phyloP scores from a whole-genome alignment of 1,284 basidiomycete species.

The Grifola frondosa region DNA sequence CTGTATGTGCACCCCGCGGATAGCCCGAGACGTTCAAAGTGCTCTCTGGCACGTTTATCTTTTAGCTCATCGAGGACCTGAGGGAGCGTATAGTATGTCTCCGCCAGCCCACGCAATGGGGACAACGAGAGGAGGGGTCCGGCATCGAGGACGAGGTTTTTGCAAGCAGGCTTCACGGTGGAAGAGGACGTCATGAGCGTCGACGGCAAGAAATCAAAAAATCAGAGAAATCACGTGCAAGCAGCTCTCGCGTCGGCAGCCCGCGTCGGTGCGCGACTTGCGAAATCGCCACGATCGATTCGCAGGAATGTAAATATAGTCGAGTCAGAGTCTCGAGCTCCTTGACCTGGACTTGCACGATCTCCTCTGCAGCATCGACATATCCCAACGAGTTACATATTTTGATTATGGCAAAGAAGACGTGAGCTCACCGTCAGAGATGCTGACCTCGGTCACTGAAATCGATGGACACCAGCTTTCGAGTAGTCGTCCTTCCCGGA shows the following conservation, averaged over 20 bases:
- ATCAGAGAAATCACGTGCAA: constrained; percentile 15
- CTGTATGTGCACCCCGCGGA: constrained; percentile 76
- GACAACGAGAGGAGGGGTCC: constrained; percentile 87
- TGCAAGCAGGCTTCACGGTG: constrained; percentile 49
- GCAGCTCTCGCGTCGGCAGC: too few species aligned
- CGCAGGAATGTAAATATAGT: not conserved
- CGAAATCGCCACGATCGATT: too few species aligned
- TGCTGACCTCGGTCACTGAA: constrained; percentile 2
- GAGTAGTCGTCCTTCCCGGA: constrained; percentile 87
- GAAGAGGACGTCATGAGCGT: constrained; percentile 26
- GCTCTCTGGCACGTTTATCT: constrained; percentile 82
- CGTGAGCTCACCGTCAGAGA: constrained; percentile 30
- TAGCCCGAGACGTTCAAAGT: constrained; percentile 76
- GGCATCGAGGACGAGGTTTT: constrained; percentile 86
- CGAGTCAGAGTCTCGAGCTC: constrained; percentile 2
- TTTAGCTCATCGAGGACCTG: constrained; percentile 88
- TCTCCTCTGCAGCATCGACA: constrained; percentile 7
- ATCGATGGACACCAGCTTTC: constrained; percentile 53
- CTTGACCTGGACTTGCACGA: constrained; percentile 1
- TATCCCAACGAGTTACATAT: not conserved
- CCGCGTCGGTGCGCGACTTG: too few species aligned
- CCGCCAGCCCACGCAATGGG: constrained; percentile 81
- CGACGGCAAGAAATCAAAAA: constrained; percentile 16
- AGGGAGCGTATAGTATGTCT: constrained; percentile 83
- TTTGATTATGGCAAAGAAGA: constrained; percentile 40